These are phyloP conservation scores for Gossypium sturtianum DNA, from an alignment of 345 rosid genomes.

Conservation along the genomic window DNA sequence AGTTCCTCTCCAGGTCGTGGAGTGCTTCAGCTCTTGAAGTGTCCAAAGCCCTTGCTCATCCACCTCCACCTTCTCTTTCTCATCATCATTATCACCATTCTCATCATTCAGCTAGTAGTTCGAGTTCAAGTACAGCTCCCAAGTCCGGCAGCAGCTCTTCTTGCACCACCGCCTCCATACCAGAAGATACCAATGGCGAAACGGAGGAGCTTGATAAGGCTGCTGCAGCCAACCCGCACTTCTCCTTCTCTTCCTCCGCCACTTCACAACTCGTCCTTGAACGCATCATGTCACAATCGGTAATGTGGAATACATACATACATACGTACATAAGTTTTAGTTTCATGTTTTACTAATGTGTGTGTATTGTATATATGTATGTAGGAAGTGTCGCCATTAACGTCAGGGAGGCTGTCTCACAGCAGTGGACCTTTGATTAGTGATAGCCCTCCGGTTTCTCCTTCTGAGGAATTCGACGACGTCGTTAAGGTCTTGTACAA, in stretches of 20 bases:
- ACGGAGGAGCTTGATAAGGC: slow-evolving; percentile 22
- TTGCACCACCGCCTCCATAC: slow-evolving; percentile 47
- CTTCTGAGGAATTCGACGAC: slow-evolving; percentile 88
- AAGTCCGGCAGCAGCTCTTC: slow-evolving; percentile 36
- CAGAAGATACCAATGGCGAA: slow-evolving; percentile 45
- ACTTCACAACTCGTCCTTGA: slow-evolving; percentile 92
- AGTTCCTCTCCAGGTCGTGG: slow-evolving; percentile 90
- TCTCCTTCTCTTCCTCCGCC: slow-evolving; percentile 64
- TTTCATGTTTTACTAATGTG: not conserved
- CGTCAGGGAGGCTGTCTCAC: slow-evolving; percentile 93
- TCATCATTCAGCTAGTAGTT: slow-evolving; percentile 20
- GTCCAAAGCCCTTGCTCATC: slow-evolving; percentile 57
- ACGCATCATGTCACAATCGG: slow-evolving; percentile 95
- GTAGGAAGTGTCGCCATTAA: slow-evolving; percentile 89
- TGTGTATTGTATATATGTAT: not conserved
- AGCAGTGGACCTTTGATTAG: slow-evolving; percentile 83
- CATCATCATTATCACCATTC: not conserved
- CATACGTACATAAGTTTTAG: not conserved
- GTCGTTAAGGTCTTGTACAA: slow-evolving; percentile 60
- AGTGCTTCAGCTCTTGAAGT: slow-evolving; percentile 76
- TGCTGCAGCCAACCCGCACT: slow-evolving; percentile 31
- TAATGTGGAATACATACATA: slow-evolving; percentile 12
- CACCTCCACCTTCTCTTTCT: slow-evolving; percentile 19
- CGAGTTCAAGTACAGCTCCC: slow-evolving; percentile 9
- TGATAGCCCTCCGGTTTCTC: slow-evolving; percentile 82